Evolutionary conservation across 345 rosid genomes (phyloP), one percentile per base, ranked within the genome.

Genomic region (Cardamine occulta): DNA sequence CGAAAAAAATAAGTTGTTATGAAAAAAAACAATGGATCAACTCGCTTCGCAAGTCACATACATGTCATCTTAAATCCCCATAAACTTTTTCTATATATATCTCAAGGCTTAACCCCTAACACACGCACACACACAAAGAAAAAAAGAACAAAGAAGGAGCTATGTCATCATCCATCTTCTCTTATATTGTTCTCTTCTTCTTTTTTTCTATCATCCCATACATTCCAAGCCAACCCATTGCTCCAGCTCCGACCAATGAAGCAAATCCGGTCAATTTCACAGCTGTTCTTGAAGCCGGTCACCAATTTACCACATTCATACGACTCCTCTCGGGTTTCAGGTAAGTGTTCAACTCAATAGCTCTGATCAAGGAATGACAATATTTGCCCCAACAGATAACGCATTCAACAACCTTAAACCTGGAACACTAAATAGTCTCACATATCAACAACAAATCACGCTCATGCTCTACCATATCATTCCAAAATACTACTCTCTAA

Each of bases 331-430:
- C 2, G 83, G 57, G 7, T 77, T 13, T 70, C 94, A 92, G 67
- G 66, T 90, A 21, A 68, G 60, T 4, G 84, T 77, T 73, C 96
- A 92, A 68, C 82, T 92, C 75, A 92, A 88, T 80, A 74, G 74
- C 86, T 86, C 92, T 52, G 73, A 80, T 17, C 83, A 90, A 31
- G 96, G 94, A 21, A 66, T 90, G 75, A 93, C 96, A 19, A 63
- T 90, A 5, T 77, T 93, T 13, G 88, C 93, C 48, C 96, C 94
- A 13, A 88, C 94, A 1, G 90, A 90, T 61, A 87, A 85, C 32
- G 97, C 94, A 77, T 93, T 90, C 74, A 79, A 80, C 80, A 86
- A 71, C 83, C 94, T 92, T 58, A 63, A 83, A 74, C 1, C 81
- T 0, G 88, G 90, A 1, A 39, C 85, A 40, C 5, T 90, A 59